A percentile compares a stretch with the other conserved stretches of the same genome.
Conservation (phyloP, 176 grass and related monocot species). For the Leersia perrieri region DNA sequence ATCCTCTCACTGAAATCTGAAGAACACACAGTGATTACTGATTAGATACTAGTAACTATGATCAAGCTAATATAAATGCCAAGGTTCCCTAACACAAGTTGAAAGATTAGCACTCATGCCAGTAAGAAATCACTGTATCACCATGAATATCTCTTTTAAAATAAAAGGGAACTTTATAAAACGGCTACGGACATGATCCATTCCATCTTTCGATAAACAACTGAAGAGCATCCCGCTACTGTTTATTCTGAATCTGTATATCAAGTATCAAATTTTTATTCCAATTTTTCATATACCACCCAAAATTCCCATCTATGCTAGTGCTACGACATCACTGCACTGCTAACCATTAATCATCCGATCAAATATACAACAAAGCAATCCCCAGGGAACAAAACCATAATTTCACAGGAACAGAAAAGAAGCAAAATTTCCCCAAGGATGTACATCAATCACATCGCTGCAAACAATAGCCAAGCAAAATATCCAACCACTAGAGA, state of each 20-base stretch:
- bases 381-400: not conserved
- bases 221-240: not conserved
- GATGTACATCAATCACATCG: constrained; percentile 18
- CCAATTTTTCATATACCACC: not conserved
- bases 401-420: not conserved
- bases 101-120: not conserved
- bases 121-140: not conserved
- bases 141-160: not conserved
- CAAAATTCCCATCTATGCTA: not conserved
- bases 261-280: not conserved
- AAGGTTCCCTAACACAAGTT: not conserved
- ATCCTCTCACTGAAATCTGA: not conserved
- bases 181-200: not conserved
- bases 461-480: constrained; percentile 6
- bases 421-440: not conserved
- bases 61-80: not conserved
- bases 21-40: not conserved
- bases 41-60: not conserved
- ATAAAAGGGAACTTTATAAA: no score
- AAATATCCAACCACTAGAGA: constrained; percentile 9
- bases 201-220: not conserved
- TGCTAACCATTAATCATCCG: not conserved
- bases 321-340: not conserved
- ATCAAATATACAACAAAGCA: not conserved
- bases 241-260: not conserved